Base-by-base conservation (phyloP, 371 early-diverging fungal genomes). In the Lichtheimia hyalospora region DNA sequence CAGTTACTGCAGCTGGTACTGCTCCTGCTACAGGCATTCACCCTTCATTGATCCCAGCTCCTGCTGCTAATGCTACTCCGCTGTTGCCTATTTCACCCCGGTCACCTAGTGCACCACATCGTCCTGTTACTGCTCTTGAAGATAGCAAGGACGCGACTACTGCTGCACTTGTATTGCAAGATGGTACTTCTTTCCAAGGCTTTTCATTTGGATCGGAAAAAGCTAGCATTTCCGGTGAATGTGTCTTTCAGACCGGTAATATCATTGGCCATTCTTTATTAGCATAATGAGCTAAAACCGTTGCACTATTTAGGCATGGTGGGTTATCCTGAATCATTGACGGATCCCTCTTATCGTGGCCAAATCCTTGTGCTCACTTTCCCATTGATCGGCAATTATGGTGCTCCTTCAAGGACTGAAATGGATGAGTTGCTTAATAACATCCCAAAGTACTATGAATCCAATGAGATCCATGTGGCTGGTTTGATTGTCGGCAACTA, bases 241-340 rank as follows among this genome's bases (percentile, higher is more conserved):
- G 94, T 67, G 98, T 98, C 61, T 97, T 97, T 80, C 96, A 96
- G 74, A 97, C 98, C 52, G 97, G 97, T 93, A 79, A 64, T 81
- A 24, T 41, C 12, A 14, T 44, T 44, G 49, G 34, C 21, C 15
- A 15, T 8, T 34, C 34, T 4, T 34, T 6, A 34, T 34, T 16
- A 28, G 54, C 40, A 27, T 49, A 23, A 48, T 10, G 16, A 4
- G n/a, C 49, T 16, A 12, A 34, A 34, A 46, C n/a, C n/a, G 8
- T 39, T 54, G 55, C 55, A 28, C 18, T 28, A 39, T 23, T 62
- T 21, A 44, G 79, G 79, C 53, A 79, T 79, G 79, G 79, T 79
- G 40, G 79, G 70, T 49, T 98, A 96, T 74, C 93, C 95, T 27
- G 97, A 98, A 76, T 93, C 96, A 25, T 81, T 96, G 76, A 97